Evolutionary conservation across 2,329 filamentous ascomycete genomes (phyloP), one percentile per base, ranked within the genome.

Genomic region (Corniculantispora saksenae): DNA sequence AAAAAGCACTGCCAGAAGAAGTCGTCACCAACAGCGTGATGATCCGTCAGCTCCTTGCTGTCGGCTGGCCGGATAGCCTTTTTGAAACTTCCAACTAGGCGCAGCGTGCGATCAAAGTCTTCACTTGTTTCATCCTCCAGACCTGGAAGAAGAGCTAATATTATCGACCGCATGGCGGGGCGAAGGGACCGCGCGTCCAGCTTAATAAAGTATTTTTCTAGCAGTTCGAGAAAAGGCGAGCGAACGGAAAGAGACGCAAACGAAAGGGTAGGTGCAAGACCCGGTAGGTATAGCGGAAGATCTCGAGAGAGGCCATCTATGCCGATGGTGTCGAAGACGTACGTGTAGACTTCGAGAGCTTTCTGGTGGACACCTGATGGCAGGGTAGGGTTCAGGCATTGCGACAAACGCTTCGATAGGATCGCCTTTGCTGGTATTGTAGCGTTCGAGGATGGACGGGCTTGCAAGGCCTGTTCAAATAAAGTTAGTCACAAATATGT

Each of bases 1-100:
- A 99, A 98, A 74, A 99, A 91, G 75, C 93, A 97, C 79, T 99
- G 95, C 95, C 95, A 99, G 76, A 98, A 99, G 76, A 95, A 97
- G 69, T 92, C 91, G 69, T 94, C 92, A 12, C 89, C 88, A 10
- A 84, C 84, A 54, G 81, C 86, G 76, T 86, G 86, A 45, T 78
- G 83, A 63, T 75, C 77, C 38, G 78, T 86, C 68, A 82, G 82
- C 62, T 78, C 80, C 68, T 84, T 79, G 66, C 84, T 83, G 29
- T 79, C 78, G 10, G 78, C 70, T 32, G 88, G 80, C 65, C 89
- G 83, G 71, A 93, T 86, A 56, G 86, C 84, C 66, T 84, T 78
- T 72, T 94, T 93, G 75, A 98, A 88, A 64, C 86, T 88, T 70
- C 95, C 90, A 55, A 98, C 76, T 12, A 97, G 86, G 65, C 85